These are phyloP conservation scores for Penicillium malachiteum DNA, from an alignment of 495 filamentous ascomycete genomes.

Conservation along the genomic window DNA sequence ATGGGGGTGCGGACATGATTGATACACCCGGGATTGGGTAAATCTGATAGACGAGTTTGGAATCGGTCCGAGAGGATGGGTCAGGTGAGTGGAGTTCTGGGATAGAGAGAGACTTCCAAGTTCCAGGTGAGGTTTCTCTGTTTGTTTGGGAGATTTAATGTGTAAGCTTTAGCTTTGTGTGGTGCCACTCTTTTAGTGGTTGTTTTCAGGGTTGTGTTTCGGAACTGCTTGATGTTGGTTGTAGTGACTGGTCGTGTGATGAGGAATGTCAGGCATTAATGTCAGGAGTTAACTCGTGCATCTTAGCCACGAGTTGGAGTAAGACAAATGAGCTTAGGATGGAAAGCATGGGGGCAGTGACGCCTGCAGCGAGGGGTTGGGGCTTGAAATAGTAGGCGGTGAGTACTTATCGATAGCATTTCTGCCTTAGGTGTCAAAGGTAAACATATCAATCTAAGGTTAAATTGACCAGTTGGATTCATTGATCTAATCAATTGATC, in stretches of 20 bases:
- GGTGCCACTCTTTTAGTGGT: not conserved
- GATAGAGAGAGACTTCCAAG: no score
- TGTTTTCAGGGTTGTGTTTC: not conserved
- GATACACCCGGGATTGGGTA: not conserved
- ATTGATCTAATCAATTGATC: no score
- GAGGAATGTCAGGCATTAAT: not conserved
- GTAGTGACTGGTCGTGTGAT: not conserved
- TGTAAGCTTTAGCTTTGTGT: not conserved
- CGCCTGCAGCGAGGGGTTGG: conserved; percentile 30
- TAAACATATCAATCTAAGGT: no score
- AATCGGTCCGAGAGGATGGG: not conserved
- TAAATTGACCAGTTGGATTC: no score
- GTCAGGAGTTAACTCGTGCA: not conserved
- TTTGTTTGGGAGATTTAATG: no score
- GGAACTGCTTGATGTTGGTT: not conserved
- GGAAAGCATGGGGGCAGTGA: conserved; percentile 12
- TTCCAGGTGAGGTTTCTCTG: no score
- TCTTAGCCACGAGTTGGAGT: not conserved
- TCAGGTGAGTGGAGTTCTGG: not conserved
- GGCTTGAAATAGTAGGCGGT: conserved; percentile 21
- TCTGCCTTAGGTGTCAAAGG: not conserved
- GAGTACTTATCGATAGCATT: conserved; percentile 25
- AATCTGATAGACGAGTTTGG: not conserved
- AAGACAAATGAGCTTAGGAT: conserved; percentile 1
- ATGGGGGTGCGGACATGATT: conserved; percentile 28